phyloP scores from a whole-genome alignment of 495 filamentous ascomycete species.

The Bacidia rubella region DNA sequence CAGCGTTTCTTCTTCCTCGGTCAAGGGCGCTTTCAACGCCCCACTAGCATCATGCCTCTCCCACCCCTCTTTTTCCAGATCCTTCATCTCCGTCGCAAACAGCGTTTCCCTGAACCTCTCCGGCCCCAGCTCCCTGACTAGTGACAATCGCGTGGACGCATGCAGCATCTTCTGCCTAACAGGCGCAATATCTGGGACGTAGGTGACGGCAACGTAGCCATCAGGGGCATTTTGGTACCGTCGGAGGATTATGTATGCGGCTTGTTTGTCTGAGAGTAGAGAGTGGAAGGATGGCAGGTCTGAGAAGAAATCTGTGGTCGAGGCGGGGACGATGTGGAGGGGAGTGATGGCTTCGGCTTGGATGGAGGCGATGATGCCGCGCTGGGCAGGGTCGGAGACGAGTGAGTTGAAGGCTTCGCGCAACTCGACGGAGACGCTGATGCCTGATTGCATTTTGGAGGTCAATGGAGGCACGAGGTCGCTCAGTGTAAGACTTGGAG shows the following conservation, averaged over 20 bases:
- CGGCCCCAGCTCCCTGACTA: constrained; percentile 73
- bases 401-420: constrained; percentile 67
- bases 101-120: constrained; percentile 77
- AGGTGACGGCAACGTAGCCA: constrained; percentile 63
- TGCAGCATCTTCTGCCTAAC: constrained; percentile 96
- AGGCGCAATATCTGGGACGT: constrained; percentile 77
- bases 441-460: constrained; percentile 15
- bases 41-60: constrained; percentile 47
- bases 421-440: constrained; percentile 56
- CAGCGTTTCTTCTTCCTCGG: constrained; percentile 71
- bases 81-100: constrained; percentile 60
- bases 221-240: constrained; percentile 37
- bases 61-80: constrained; percentile 58
- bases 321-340: constrained; percentile 41
- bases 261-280: constrained; percentile 55
- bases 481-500: background rate
- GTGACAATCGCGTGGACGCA: constrained; percentile 71
- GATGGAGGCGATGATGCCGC: constrained; percentile 75
- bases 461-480: background rate
- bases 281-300: constrained; percentile 43
- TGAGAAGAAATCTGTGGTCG: constrained; percentile 45
- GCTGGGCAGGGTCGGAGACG: constrained; percentile 45
- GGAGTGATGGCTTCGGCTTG: constrained; percentile 59
- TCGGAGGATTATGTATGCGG: constrained; percentile 77
- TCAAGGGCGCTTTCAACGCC: constrained; percentile 51